These are phyloP conservation scores for Trichoderma atroviride DNA, from an alignment of 2,329 filamentous ascomycete genomes.

Conservation along the genomic window DNA sequence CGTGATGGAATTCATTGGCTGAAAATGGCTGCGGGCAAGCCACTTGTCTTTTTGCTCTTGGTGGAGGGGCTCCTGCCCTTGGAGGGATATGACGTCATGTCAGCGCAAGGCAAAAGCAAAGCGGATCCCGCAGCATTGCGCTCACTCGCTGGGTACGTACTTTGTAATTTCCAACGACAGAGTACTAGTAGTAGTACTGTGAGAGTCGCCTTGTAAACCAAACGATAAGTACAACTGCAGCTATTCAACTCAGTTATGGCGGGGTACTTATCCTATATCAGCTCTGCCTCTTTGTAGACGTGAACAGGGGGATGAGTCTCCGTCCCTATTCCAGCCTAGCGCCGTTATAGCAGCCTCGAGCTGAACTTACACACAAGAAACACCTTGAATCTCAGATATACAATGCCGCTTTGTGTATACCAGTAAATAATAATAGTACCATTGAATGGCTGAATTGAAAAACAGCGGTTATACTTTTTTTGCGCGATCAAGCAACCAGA, in stretches of 20 bases:
- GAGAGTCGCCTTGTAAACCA: not conserved
- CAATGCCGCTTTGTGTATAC: not conserved
- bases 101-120: not conserved
- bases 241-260: not conserved
- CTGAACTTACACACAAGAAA: not conserved
- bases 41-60: not conserved
- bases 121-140: not conserved
- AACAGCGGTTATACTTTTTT: not conserved
- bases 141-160: not conserved
- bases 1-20: slow-evolving; percentile 6
- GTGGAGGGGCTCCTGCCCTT: not conserved
- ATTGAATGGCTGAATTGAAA: not conserved
- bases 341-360: not conserved
- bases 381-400: not conserved
- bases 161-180: not conserved
- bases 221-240: not conserved
- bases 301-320: not conserved
- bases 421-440: not conserved
- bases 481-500: not conserved
- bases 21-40: not conserved
- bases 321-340: slow-evolving; percentile 1
- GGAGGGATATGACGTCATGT: slow-evolving; percentile 5
- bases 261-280: not conserved
- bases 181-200: no score
- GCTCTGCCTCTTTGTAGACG: not conserved